Evolutionary conservation across 1,284 basidiomycete genomes (phyloP), one percentile per base, ranked within the genome.

Genomic region (Phlebopus sp.): DNA sequence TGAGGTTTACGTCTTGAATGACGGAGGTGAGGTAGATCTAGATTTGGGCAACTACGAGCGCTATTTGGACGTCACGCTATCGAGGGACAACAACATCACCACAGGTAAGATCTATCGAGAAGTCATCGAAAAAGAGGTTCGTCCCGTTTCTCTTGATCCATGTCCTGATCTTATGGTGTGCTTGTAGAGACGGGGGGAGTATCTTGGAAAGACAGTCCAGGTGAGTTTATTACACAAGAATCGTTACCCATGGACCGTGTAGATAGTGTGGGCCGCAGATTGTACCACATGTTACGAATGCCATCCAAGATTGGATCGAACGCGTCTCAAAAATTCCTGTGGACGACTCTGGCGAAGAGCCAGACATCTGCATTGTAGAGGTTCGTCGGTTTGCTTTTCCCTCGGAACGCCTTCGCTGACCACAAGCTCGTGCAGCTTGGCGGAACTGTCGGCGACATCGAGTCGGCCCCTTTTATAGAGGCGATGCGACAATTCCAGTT

Each of bases 401-500:
- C 27, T 49, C 5, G 37, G 41, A 30, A 19, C 21, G 21, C 21
- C n/a, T 37, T 27, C 29, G 43, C 35, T 29, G 29, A n/a, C 47
- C 43, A 52, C 37, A 55, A 42, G 25, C 10, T 37, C 48, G 5
- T 35, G 36, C 53, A 95, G 91, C 86, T 97, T 47, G 96, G 96
- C 48, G 96, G 96, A 37, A 97, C 93, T 1, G 93, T 97, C 15
- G 93, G 93, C 47, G 93, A 97, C 65, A 97, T 97, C 62, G 93
- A 97, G 67, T 95, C 92, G 8, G 93, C 93, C 5, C 97, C 96
- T 4, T 99, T 99, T 69, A 80, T 99, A 49, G 96, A 99, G 71
- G 96, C 96, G 2, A 94, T 99, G 90, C 86, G 96, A 31, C 96
- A 99, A 71, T 99, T 99, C 79, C 93, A 99, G 69, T 99, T 99